Base-by-base conservation (phyloP, 23 red algal genomes). In the Chondrus crispus region DNA sequence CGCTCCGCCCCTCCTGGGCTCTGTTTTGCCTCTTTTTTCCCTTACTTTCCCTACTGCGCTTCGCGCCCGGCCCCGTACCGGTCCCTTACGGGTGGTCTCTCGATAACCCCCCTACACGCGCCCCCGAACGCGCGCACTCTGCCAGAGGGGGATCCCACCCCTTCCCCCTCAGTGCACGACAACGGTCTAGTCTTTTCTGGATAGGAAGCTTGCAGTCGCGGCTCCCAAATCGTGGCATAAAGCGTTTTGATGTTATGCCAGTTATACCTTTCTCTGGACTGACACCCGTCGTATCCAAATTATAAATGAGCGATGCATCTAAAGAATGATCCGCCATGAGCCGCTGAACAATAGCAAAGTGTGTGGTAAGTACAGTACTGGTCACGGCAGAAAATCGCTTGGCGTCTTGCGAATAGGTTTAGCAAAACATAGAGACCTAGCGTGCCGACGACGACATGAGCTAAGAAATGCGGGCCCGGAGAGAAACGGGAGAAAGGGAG, bases 271-370 rank as follows among this genome's bases (percentile, higher is more conserved):
- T 86, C 19, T 41, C 82, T 18, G 57, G 82, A 16, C 14, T 86
- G 22, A 66, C 44, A 37, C 82, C 82, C 46, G 40, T 48, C 47
- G 68, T 58, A 42, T 86, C 55, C 24, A 86, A 58, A 48, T 70
- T 86, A 35, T 8, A 66, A 20, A 86, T 68, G 52, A 33, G 5
- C 32, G 19, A 29, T 20, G 46, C 77, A 39, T 53, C 51, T 26
- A 58, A 22, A n/a, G 50, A 35, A 7, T 52, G 44, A 24, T 57
- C 46, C 26, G 39, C 51, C 26, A 82, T 51, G 18, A 82, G 43
- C 35, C 40, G 24, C 47, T 57, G 24, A 22, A 82, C 22, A 28
- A 24, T 57, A 26, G 45, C 77, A 37, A 57, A 58, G 48, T 57
- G 77, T 35, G 26, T 26, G 47, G 10, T 32, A 20, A 82, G 35